Evolutionary conservation across 768 basidiomycete species (phyloP).

Genomic region (Tulasnella sp.): DNA sequence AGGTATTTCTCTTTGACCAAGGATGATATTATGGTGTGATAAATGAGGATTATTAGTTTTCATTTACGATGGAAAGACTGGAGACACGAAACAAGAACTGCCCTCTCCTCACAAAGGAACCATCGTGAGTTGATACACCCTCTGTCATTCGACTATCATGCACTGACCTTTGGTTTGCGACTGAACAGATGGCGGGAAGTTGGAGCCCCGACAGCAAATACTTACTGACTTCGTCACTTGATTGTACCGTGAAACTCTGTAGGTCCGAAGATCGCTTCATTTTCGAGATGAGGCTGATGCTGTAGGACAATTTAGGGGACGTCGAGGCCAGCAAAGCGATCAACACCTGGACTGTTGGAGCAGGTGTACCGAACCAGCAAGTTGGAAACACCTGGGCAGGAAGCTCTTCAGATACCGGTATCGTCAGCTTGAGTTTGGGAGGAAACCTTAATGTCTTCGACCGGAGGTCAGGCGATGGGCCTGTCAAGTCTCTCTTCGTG

Average conservation of each 20-base stretch:
- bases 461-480: slow-evolving; percentile 63
- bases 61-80: slow-evolving; percentile 88
- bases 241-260: slow-evolving; percentile 89
- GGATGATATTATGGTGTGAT: neutral
- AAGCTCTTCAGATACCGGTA: slow-evolving; percentile 50
- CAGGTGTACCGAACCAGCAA: slow-evolving; percentile 80
- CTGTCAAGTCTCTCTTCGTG: slow-evolving; percentile 65
- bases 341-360: slow-evolving; percentile 71
- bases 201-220: slow-evolving; percentile 79
- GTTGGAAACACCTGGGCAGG: slow-evolving; percentile 85
- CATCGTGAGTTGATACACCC: slow-evolving; percentile 56
- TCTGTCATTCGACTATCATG: neutral
- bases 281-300: neutral
- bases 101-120: slow-evolving; percentile 74
- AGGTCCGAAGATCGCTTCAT: slow-evolving; percentile 40
- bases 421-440: slow-evolving; percentile 81
- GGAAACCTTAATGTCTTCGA: slow-evolving; percentile 86
- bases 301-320: slow-evolving; percentile 63
- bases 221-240: slow-evolving; percentile 81
- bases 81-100: slow-evolving; percentile 73
- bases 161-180: neutral
- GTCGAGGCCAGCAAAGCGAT: slow-evolving; percentile 67
- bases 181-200: slow-evolving; percentile 49
- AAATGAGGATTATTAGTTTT: slow-evolving; percentile 49
- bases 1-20: slow-evolving; percentile 49